Conservation (phyloP, 2,329 filamentous ascomycete genomes). For the Ophiostoma pallidulum region DNA sequence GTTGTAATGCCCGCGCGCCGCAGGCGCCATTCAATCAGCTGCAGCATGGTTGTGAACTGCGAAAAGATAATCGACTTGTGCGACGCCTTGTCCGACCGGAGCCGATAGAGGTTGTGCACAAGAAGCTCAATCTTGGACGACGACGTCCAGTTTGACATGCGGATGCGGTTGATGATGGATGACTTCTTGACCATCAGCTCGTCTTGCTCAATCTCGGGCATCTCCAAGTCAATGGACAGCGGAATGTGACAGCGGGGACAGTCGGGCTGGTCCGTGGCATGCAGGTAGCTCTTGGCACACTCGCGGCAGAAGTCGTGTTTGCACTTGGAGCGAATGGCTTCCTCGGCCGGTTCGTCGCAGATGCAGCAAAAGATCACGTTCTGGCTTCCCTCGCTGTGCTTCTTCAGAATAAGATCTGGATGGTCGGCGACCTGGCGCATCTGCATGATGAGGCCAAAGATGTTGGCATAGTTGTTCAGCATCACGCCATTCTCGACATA, state of each 20-base stretch:
- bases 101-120: constrained; percentile 84
- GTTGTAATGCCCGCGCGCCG: constrained; percentile 95
- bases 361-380: constrained; percentile 89
- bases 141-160: constrained; percentile 97
- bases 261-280: constrained; percentile 65
- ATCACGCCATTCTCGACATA: constrained; percentile 92
- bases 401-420: constrained; percentile 87
- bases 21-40: constrained; percentile 93
- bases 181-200: constrained; percentile 81
- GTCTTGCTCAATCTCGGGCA: constrained; percentile 91
- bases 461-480: constrained; percentile 97
- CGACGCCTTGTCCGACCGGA: constrained; percentile 84
- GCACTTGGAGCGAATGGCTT: constrained; percentile 84
- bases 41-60: constrained; percentile 94
- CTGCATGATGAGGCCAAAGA: constrained; percentile 97
- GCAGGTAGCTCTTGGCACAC: constrained; percentile 71
- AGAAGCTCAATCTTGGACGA: constrained; percentile 97
- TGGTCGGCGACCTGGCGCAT: constrained; percentile 98
- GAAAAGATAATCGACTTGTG: constrained; percentile 97
- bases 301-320: constrained; percentile 85
- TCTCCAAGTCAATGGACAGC: constrained; percentile 83
- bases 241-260: constrained; percentile 90
- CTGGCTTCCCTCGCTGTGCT: constrained; percentile 73
- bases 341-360: constrained; percentile 92
- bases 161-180: constrained; percentile 96